Evolutionary conservation across 441 rosid species (phyloP).

Genomic region (Viola pubescens): DNA sequence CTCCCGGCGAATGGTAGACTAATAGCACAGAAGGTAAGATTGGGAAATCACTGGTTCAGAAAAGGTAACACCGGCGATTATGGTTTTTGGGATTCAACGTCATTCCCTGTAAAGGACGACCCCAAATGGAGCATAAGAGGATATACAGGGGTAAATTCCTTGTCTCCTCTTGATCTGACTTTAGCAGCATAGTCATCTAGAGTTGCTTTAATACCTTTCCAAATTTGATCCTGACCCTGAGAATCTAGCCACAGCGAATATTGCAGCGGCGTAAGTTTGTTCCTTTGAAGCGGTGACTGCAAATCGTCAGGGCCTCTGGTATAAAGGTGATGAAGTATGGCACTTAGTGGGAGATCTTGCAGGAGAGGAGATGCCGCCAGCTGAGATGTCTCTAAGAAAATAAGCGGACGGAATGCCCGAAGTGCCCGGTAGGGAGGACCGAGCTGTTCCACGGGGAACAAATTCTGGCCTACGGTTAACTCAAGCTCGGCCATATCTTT

Average conservation of each 20-base stretch:
- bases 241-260: conserved; percentile 94
- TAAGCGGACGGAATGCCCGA: conserved; percentile 82
- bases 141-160: conserved; percentile 92
- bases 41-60: conserved; percentile 11
- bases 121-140: conserved; percentile 88
- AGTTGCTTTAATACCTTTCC: conserved; percentile 95
- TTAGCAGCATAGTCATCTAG: conserved; percentile 81
- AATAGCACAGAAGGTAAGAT: not conserved
- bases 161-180: conserved; percentile 82
- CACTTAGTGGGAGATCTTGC: conserved; percentile 82
- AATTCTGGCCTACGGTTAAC: conserved; percentile 84
- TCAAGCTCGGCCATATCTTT: conserved; percentile 99
- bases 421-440: conserved; percentile 94
- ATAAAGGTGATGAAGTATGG: conserved; percentile 89
- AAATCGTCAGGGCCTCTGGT: conserved; percentile 86
- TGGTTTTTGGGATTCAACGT: conserved; percentile 24
- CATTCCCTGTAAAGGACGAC: conserved; percentile 45
- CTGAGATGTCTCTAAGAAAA: conserved; percentile 85
- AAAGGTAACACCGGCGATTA: conserved; percentile 7
- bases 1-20: not conserved
- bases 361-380: conserved; percentile 74
- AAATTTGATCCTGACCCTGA: conserved; percentile 91
- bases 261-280: conserved; percentile 67
- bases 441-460: conserved; percentile 92
- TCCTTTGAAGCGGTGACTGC: conserved; percentile 80